Percentiles rank a stretch among this genome's conserved stretches.
Evolutionary conservation across 192 early-diverging fungal genomes (phyloP).

Genomic region (Physocladia obscura): DNA sequence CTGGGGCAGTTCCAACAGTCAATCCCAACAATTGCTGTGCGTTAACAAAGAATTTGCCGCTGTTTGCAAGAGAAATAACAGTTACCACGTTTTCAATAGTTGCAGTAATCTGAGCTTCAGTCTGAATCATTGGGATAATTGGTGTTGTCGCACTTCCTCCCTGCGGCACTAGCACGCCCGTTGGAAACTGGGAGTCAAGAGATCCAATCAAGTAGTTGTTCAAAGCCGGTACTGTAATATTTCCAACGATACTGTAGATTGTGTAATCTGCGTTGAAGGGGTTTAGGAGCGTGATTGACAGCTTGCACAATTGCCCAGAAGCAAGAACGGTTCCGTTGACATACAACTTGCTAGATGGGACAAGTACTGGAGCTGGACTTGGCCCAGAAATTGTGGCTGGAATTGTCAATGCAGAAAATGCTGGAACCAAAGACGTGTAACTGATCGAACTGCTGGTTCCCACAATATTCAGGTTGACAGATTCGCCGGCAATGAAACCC

Average conservation of each 20-base stretch:
- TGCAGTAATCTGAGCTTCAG: neutral
- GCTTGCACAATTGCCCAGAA: neutral
- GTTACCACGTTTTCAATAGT: neutral
- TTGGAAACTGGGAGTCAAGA: neutral
- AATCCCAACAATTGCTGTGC: neutral
- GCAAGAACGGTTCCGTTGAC: neutral
- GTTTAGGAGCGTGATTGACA: neutral
- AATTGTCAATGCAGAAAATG: constrained; percentile 10
- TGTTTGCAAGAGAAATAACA: neutral
- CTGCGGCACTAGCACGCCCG: neutral
- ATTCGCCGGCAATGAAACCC: constrained; percentile 14
- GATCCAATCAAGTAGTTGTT: neutral
- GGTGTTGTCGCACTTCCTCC: neutral
- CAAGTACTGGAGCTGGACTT: neutral
- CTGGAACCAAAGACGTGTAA: constrained; percentile 13
- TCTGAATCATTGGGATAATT: neutral
- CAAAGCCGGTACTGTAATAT: neutral
- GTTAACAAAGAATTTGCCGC: neutral
- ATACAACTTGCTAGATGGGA: neutral
- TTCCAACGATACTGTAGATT: neutral
- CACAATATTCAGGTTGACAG: neutral
- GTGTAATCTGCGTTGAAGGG: constrained; percentile 19
- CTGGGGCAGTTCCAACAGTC: neutral
- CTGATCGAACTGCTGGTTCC: constrained; percentile 11
- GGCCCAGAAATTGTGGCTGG: constrained; percentile 2